Conservation (phyloP, 164 flowering plant genomes). For the Piper longum region DNA sequence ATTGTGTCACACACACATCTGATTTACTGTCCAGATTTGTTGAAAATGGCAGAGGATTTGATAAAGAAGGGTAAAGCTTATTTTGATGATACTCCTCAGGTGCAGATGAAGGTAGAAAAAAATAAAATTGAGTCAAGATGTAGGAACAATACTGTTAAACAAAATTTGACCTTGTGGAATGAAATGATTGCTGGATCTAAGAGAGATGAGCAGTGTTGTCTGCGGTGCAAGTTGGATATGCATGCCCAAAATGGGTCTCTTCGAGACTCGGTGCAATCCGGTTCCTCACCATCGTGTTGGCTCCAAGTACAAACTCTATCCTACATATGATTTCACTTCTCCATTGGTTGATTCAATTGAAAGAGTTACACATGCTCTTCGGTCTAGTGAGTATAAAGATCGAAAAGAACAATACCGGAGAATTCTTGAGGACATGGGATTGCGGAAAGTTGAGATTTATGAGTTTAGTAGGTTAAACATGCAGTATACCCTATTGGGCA, state of each 20-base stretch:
- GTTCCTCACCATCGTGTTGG: constrained; percentile 90
- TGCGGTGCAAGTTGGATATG: constrained; percentile 88
- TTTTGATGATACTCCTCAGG: constrained; percentile 90
- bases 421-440: constrained; percentile 76
- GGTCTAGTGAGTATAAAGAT: constrained; percentile 95
- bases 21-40: constrained; percentile 68
- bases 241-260: constrained; percentile 86
- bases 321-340: constrained; percentile 94
- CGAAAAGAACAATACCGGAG: constrained; percentile 81
- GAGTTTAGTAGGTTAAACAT: constrained; percentile 86
- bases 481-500: constrained; percentile 95
- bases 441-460: constrained; percentile 59
- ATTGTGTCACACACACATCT: constrained; percentile 65
- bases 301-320: constrained; percentile 71
- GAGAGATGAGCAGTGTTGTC: constrained; percentile 72
- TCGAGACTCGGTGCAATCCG: constrained; percentile 79
- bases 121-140: constrained; percentile 78
- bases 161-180: constrained; percentile 70
- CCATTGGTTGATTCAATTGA: constrained; percentile 92
- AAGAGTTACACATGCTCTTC: constrained; percentile 83
- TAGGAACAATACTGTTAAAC: constrained; percentile 49
- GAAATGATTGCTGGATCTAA: constrained; percentile 84
- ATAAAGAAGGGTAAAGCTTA: constrained; percentile 74
- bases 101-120: constrained; percentile 77
- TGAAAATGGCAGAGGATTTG: constrained; percentile 83